Base-by-base conservation (phyloP, 148 eudicot species). In the Fagopyrum homotropicum region DNA sequence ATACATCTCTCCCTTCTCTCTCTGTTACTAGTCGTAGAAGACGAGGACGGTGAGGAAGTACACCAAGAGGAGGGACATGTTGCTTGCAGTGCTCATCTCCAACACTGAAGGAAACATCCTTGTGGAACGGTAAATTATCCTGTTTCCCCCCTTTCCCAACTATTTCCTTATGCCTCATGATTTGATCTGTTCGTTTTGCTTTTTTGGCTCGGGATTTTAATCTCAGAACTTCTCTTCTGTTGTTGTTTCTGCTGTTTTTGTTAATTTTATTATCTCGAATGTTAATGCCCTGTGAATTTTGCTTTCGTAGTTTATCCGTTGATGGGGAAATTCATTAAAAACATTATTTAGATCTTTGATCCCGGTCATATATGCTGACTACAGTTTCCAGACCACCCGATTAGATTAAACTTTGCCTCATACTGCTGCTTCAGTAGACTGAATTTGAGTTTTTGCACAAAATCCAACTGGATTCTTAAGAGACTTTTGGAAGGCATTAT, bases 81-180 rank as follows among this genome's bases (percentile, higher is more conserved):
- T 85, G 83, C 81, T 85, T 16, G 86, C 88, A 64, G 76, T 85
- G 72, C 68, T 85, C 72, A 75, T 85, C 77, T 83, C 88, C 69
- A 85, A 85, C 77, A 79, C 86, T 9, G 88, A 85, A 77, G 88
- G 88, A 73, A 85, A 83, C 83, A 85, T 85, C 73, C 83, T 85
- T 6, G 81, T 85, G 4, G 88, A 85, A 85, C 78, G 88, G 86
- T 85, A 45, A 56, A 51, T 72, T 63, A 73, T 80, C 50, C n/a
- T 16, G 44, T 19, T 44, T 57, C 14, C 17, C 19, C 9, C 52
- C 45, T 40, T 71, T 70, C 61, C 4, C 9, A 43, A 4, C 2
- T 78, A 2, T 74, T 72, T 7, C 6, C 4, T 75, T 46, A 45
- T 16, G 11, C 48, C n/a, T 45, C 76, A 1, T 10, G 0, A 59